Conservation (phyloP, 495 filamentous ascomycete species). For the Penicillium coffeae region DNA sequence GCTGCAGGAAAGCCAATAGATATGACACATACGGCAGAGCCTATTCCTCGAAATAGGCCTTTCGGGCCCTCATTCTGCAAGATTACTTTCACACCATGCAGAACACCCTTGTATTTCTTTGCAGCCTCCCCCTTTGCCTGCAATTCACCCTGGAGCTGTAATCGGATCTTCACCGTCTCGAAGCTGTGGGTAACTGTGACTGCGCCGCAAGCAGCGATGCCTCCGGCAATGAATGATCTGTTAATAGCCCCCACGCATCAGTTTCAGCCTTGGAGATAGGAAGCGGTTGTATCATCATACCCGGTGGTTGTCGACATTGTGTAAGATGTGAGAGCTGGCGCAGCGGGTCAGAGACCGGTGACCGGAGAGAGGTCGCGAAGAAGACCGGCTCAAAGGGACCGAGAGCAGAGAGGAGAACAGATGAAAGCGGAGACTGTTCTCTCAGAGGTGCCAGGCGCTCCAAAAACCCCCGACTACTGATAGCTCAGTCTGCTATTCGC, state of each 20-base stretch:
- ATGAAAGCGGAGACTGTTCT: neutral
- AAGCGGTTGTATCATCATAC: conserved; percentile 32
- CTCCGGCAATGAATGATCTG: conserved; percentile 85
- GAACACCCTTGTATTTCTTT: conserved; percentile 84
- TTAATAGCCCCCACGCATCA: no score
- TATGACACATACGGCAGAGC: conserved; percentile 62
- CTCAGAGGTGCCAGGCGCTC: neutral
- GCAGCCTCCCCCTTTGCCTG: conserved; percentile 78
- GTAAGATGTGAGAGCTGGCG: neutral
- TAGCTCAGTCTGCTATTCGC: neutral
- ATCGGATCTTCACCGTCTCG: conserved; percentile 98
- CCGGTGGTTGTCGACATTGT: conserved; percentile 53
- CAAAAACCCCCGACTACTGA: neutral
- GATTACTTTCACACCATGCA: conserved; percentile 90
- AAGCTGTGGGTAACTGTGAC: conserved; percentile 98
- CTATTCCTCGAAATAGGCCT: conserved; percentile 85
- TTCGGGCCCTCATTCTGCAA: conserved; percentile 82
- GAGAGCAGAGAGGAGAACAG: neutral
- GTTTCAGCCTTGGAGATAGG: no score
- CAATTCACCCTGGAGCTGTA: conserved; percentile 96
- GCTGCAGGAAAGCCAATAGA: no score
- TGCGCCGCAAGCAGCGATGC: conserved; percentile 93
- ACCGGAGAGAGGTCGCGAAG: neutral
- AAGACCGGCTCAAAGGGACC: neutral
- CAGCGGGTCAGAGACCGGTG: conserved; percentile 1